Base-by-base conservation (phyloP, 768 basidiomycete genomes). In the Russula olivacea region DNA sequence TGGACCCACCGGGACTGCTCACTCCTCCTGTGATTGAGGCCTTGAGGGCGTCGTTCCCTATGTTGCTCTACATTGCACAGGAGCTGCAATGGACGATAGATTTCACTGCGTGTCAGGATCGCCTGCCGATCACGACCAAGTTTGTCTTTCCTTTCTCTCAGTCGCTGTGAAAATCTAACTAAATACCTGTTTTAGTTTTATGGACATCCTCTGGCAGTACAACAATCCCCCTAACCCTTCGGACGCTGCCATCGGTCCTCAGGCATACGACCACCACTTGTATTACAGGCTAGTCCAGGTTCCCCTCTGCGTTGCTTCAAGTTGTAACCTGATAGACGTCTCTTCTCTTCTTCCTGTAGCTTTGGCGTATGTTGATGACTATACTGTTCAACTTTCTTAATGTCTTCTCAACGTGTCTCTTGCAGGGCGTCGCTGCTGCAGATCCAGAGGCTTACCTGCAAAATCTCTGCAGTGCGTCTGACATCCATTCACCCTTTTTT, bases 121-220 rank as follows among this genome's bases (percentile, higher is more conserved):
- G 40, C 30, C 4, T 30, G 19, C 11, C 51, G 23, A 53, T 68
- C 32, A 66, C 65, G 2, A 68, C 67, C 34, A 63, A 50, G 67
- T 28, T 21, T 8, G 55, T 51, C 40, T 53, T 48, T 40, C 17
- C 34, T 4, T 10, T 36, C 15, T 14, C 47, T 28, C 10, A 5
- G 5, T 36, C 8, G n/a, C 3, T 0, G 23, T 53, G 23, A 61
- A 6, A 7, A 19, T 7, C 34, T 45, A 6, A 45, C 21, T 11
- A 14, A 2, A n/a, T n/a, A 2, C 28, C 19, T 4, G 47, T 43
- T 30, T 6, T 66, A 91, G 89, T 67, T 90, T 90, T 71, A 91
- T 91, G 88, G 88, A 92, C 66, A 69, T 88, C 52, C 83, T 82
- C 63, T 92, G 90, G 90, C 90, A 92, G 69, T 72, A 77, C 71